phyloP scores from a whole-genome alignment of 495 filamentous ascomycete genomes.

The Alectoria sarmentosa region DNA sequence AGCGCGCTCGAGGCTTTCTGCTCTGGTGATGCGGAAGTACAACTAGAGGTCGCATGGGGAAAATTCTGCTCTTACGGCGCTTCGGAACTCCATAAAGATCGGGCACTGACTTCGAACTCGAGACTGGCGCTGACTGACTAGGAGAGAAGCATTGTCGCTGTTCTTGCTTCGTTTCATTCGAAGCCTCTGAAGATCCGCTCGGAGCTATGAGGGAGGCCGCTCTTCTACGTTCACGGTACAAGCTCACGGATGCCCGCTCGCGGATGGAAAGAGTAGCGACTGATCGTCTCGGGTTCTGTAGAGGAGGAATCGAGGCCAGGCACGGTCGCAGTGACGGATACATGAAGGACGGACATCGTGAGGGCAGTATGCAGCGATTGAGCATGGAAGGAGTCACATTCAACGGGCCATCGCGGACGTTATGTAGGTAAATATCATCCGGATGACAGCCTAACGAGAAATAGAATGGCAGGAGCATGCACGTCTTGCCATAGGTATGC shows the following conservation, averaged over 20 bases:
- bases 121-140: neutral
- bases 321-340: neutral
- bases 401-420: neutral
- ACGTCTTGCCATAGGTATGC: neutral
- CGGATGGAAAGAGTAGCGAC: neutral
- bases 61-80: neutral
- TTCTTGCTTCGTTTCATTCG: neutral
- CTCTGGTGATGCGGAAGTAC: neutral
- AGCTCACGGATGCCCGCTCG: neutral
- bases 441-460: neutral
- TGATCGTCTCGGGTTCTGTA: neutral
- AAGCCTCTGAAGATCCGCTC: neutral
- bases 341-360: neutral
- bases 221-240: neutral
- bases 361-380: neutral
- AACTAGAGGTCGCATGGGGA: neutral
- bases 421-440: neutral
- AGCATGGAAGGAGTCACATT: constrained; percentile 4
- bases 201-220: neutral
- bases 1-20: neutral
- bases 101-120: neutral
- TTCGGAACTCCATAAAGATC: neutral
- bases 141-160: too few relatives aligned
- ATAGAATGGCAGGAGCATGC: neutral
- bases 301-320: neutral